Base-by-base conservation (phyloP, 139 green algal species). In the Chlorella sp. region DNA sequence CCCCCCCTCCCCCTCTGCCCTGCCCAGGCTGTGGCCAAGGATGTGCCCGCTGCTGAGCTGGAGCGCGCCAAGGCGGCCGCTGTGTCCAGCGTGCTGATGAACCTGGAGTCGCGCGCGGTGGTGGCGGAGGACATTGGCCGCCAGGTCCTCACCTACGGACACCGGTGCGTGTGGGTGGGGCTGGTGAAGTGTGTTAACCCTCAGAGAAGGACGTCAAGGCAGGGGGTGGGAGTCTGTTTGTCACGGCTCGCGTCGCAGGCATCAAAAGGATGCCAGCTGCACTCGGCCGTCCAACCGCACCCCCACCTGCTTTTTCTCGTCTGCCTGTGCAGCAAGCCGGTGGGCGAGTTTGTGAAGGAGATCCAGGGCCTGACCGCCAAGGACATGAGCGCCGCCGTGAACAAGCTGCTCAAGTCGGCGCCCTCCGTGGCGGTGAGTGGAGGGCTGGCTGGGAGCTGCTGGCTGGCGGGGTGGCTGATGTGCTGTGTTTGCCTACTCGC, bases 91-190 rank as follows among this genome's bases (percentile, higher is more conserved):
- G 95, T 99, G 47, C 90, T 96, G 38, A 98, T 97, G 88, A 98
- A 98, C 84, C 93, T 99, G 36, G 97, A 99, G 89, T 95, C 90
- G 78, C 95, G 95, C 41, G 92, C 94, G 25, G 93, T 96, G 26
- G 91, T 94, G n/a, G 92, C 93, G 1, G 97, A 99, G 93, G 97
- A 99, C 92, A 98, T 99, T 32, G 97, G 97, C 4, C 87, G 96
- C 38, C 97, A 99, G 91, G 93, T 98, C 28, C 91, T 99, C 17
- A 98, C 97, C 30, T 99, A 99, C 87, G 96, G 94, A 16, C 82
- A 94, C 86, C 88, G 85, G 88, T 89, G 57, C 12, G 63, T n/a
- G n/a, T n/a, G n/a, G n/a, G n/a, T n/a, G n/a, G n/a, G n/a, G n/a
- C n/a, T n/a, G n/a, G n/a, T n/a, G n/a, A n/a, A n/a, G n/a, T n/a